phyloP scores from a whole-genome alignment of 805 yeast species.

The Starmera amethionina region DNA sequence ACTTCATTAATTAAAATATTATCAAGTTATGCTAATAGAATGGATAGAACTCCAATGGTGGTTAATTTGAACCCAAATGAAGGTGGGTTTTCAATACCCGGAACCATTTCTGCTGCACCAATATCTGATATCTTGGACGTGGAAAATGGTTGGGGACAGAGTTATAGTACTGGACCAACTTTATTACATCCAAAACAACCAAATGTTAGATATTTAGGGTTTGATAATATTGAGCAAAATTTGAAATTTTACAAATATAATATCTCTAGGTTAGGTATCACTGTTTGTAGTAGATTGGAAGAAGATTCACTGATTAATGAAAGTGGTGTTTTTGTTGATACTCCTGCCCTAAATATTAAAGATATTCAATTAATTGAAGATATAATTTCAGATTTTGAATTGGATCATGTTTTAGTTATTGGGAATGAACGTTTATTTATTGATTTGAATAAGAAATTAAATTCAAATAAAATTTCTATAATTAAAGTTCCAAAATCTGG shows the following conservation, averaged over 20 bases:
- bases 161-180: constrained; percentile 67
- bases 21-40: constrained; percentile 66
- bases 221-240: constrained; percentile 49
- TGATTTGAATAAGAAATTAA: constrained; percentile 47
- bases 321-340: constrained; percentile 63
- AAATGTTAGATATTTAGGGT: constrained; percentile 71
- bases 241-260: constrained; percentile 17
- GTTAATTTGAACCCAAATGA: constrained; percentile 73
- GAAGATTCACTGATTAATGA: constrained; percentile 35
- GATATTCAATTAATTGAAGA: constrained; percentile 43
- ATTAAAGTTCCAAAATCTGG: constrained; percentile 62
- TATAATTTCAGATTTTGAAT: constrained; percentile 47
- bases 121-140: constrained; percentile 73
- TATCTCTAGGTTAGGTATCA: constrained; percentile 20
- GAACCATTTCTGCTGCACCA: constrained; percentile 76
- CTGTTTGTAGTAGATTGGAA: constrained; percentile 33
- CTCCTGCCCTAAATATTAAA: constrained; percentile 52
- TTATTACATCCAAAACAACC: constrained; percentile 84
- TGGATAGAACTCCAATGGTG: constrained; percentile 56
- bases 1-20: constrained; percentile 63
- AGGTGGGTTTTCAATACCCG: constrained; percentile 71
- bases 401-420: constrained; percentile 55
- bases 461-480: constrained; percentile 21
- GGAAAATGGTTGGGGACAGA: constrained; percentile 71
- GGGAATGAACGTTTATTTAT: constrained; percentile 65